These are phyloP conservation scores for Pseudogymnoascus pannorum DNA, from an alignment of 2,329 filamentous ascomycete species.

Conservation along the genomic window DNA sequence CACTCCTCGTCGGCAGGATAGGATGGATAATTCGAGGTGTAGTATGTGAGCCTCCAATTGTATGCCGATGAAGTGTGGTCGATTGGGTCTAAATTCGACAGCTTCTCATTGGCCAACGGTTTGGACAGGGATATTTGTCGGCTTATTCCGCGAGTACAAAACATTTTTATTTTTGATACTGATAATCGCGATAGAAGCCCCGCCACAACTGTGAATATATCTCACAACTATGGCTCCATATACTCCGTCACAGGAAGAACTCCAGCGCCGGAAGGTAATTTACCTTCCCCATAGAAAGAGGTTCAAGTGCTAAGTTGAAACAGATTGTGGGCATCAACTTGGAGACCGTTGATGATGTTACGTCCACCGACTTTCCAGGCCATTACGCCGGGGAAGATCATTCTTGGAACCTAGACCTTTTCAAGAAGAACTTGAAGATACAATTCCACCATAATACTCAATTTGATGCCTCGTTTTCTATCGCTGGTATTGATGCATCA, in stretches of 20 bases:
- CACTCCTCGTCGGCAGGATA: conserved; percentile 15
- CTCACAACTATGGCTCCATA: conserved; percentile 36
- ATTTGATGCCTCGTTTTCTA: conserved; percentile 77
- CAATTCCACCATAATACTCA: conserved; percentile 77
- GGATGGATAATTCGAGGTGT: conserved; percentile 6
- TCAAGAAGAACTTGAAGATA: conserved; percentile 63
- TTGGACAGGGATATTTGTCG: background rate
- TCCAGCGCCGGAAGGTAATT: conserved; percentile 53
- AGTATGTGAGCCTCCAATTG: conserved; percentile 9
- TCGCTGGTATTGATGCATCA: conserved; percentile 84
- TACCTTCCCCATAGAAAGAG: background rate
- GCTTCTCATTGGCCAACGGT: conserved; percentile 4
- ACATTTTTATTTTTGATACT: conserved; percentile 10
- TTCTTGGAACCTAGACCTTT: conserved; percentile 67
- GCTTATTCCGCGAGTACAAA: conserved; percentile 6
- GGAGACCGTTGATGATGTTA: conserved; percentile 84
- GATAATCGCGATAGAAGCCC: conserved; percentile 10
- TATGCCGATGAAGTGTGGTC: conserved; percentile 10
- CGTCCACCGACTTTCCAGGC: conserved; percentile 85
- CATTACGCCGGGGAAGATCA: conserved; percentile 86
- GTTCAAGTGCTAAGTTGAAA: conserved; percentile 12
- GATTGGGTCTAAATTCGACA: conserved; percentile 9
- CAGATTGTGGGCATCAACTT: conserved; percentile 80
- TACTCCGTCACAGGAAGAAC: conserved; percentile 46
- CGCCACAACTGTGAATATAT: conserved; percentile 3